Base-by-base conservation (phyloP, 108 stramenopile genomes). In the Cyclotella baltica region DNA sequence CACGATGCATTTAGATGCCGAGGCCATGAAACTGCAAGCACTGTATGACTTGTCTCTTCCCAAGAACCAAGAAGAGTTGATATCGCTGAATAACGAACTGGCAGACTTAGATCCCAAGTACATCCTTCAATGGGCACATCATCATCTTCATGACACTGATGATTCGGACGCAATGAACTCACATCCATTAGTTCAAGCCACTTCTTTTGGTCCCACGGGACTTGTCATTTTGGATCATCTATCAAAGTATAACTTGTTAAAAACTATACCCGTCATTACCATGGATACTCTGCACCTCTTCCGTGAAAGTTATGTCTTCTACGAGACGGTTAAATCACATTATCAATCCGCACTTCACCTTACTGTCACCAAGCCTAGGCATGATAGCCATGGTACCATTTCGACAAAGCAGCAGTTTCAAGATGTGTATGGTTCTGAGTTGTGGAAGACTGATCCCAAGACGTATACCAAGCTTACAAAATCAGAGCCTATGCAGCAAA, bases 271-370 rank as follows among this genome's bases (percentile, higher is more conserved):
- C 15, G 70, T 84, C 37, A 67, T 84, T n/a, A 33, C 86, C 34
- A 74, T 87, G 70, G 83, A 84, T 62, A 87, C 83, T 0, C 40
- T 84, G 22, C 86, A 87, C 57, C 55, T 87, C 0, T 84, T 87
- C 55, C 57, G 22, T 13, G 82, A 87, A 38, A 84, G 74, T 36
- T 81, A 84, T 68, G 53, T 58, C 2, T 87, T 77, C 34, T 67
- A 65, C 28, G 77, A 83, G 4, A 67, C 69, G 13, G 40, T 83
- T 22, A 33, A 67, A 70, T 20, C 19, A 0, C 27, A 29, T 72
- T 28, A 62, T 53, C 46, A 48, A 51, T 23, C 68, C 66, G n/a
- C 51, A 48, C 29, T 68, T 70, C 9, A 18, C 71, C 29, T 25
- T 31, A 47, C 51, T 18, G 10, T 30, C 40, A 28, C 47, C 53